These are phyloP conservation scores for Trypanosoma conorhini DNA, from an alignment of 208 protist genomes.

Conservation along the genomic window DNA sequence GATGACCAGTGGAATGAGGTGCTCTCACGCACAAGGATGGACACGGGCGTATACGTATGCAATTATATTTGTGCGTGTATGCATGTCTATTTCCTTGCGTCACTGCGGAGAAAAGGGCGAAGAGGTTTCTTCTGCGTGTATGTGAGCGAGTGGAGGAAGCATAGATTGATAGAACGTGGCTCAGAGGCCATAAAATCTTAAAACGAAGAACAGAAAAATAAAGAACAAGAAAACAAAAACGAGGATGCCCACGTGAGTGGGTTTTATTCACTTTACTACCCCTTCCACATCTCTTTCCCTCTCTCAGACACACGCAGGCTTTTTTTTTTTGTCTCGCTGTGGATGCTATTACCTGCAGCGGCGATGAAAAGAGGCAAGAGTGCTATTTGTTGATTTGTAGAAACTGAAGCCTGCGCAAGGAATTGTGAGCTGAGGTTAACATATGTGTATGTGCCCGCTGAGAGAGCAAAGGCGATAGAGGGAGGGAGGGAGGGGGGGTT, in stretches of 20 bases:
- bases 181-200: background rate
- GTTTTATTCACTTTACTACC: background rate
- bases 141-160: background rate
- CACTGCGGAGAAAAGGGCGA: too few species aligned
- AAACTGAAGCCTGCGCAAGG: background rate
- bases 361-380: background rate
- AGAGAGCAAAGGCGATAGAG: background rate
- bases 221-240: conserved; percentile 12
- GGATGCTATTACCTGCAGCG: background rate
- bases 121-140: background rate
- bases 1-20: background rate
- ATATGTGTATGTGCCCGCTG: background rate
- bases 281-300: background rate
- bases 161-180: background rate
- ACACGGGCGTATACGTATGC: background rate
- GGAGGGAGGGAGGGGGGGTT: background rate
- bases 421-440: background rate
- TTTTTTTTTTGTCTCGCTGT: background rate
- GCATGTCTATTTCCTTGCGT: background rate
- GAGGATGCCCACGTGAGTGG: background rate
- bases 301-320: background rate
- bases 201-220: conserved; percentile 13
- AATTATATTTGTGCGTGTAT: background rate
- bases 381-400: background rate
- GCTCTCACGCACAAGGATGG: background rate